Evolutionary conservation across 2,329 filamentous ascomycete species (phyloP).

Genomic region (Cladobotryum protrusum): DNA sequence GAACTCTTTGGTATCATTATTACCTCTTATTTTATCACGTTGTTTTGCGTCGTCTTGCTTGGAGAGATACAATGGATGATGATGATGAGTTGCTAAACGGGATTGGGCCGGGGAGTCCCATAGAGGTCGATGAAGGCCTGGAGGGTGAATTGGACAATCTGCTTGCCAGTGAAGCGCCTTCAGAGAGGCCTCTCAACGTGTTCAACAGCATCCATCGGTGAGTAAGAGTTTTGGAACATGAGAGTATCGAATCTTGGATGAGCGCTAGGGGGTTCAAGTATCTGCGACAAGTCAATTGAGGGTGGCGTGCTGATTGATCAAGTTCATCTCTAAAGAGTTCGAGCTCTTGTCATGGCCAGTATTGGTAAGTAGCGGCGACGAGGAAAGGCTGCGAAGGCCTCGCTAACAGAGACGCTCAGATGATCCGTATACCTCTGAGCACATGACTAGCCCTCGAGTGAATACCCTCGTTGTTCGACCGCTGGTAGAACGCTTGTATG

Average conservation of each 20-base stretch:
- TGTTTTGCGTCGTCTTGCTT: too few species aligned
- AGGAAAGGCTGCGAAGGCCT: too few species aligned
- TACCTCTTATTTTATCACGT: too few species aligned
- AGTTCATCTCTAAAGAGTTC: conserved; percentile 2
- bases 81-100: neutral
- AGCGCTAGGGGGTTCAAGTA: neutral
- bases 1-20: too few species aligned
- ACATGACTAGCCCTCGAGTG: conserved; percentile 61
- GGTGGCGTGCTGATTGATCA: neutral
- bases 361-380: conserved; percentile 11
- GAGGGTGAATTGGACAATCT: neutral
- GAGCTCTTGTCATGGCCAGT: conserved; percentile 15
- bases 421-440: conserved; percentile 47
- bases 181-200: neutral
- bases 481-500: conserved; percentile 62
- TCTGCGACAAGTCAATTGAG: too few species aligned
- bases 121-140: conserved; percentile 1
- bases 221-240: neutral
- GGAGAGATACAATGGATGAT: neutral
- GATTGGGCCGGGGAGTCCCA: neutral
- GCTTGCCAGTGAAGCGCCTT: neutral
- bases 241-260: neutral
- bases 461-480: conserved; percentile 61
- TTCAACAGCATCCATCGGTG: conserved; percentile 12
- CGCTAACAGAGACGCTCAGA: conserved; percentile 21